A percentile compares a stretch with the other conserved stretches of the same genome.
Conservation (phyloP, 345 rosid genomes). For the Gossypium herbaceum region DNA sequence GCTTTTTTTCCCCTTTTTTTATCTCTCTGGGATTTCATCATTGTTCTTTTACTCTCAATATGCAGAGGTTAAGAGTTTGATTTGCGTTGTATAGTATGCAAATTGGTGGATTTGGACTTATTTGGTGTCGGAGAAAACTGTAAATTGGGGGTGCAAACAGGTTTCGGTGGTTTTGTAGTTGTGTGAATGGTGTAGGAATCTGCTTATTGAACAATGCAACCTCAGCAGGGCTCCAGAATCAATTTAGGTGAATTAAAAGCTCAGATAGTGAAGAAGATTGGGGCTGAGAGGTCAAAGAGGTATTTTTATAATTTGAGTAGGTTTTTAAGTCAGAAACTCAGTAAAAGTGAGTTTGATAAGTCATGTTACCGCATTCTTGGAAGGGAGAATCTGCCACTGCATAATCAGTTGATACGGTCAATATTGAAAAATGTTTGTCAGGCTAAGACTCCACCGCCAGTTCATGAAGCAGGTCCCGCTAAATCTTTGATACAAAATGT, state of each 20-base stretch:
- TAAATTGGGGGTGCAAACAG: conserved; percentile 28
- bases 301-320: conserved; percentile 73
- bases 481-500: conserved; percentile 43
- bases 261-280: conserved; percentile 79
- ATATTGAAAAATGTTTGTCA: conserved; percentile 80
- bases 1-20: background rate
- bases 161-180: conserved; percentile 22
- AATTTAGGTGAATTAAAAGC: conserved; percentile 76
- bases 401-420: conserved; percentile 75
- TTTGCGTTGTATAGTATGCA: conserved; percentile 34
- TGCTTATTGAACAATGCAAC: conserved; percentile 66
- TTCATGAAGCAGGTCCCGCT: conserved; percentile 42
- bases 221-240: conserved; percentile 68
- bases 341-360: conserved; percentile 80
- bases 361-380: conserved; percentile 73
- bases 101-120: conserved; percentile 24
- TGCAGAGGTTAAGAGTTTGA: conserved; percentile 50
- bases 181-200: conserved; percentile 46
- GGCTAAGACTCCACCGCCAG: conserved; percentile 59
- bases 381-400: conserved; percentile 82
- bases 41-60: conserved; percentile 38
- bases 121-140: conserved; percentile 32
- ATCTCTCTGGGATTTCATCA: conserved; percentile 16
- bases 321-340: conserved; percentile 78
- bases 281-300: conserved; percentile 72